These are phyloP conservation scores for Gossypioides kirkii DNA, from an alignment of 345 rosid species.

Conservation along the genomic window DNA sequence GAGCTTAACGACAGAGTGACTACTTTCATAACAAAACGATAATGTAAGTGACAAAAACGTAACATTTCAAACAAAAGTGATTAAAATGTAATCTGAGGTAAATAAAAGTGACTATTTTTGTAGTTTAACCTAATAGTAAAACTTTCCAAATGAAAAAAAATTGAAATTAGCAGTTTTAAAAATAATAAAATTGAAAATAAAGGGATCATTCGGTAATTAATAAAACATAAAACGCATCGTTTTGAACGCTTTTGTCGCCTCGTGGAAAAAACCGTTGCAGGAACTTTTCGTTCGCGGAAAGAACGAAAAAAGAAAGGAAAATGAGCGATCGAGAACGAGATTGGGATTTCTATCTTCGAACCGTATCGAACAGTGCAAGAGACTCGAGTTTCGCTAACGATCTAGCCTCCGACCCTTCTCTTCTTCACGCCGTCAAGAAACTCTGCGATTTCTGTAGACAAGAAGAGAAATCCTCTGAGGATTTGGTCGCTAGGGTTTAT, in stretches of 20 bases:
- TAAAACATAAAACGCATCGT: not conserved
- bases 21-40: no score
- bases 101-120: no score
- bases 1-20: no score
- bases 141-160: no score
- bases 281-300: not conserved
- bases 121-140: no score
- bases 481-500: constrained; percentile 76
- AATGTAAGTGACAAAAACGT: no score
- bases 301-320: not conserved
- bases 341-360: constrained; percentile 78
- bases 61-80: no score
- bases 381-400: constrained; percentile 65
- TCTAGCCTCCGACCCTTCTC: constrained; percentile 77
- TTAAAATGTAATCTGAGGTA: no score
- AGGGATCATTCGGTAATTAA: not conserved
- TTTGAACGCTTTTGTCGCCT: not conserved
- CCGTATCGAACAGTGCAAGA: constrained; percentile 54
- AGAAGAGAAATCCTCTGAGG: constrained; percentile 64
- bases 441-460: constrained; percentile 59
- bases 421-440: constrained; percentile 70
- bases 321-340: constrained; percentile 22
- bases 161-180: no score
- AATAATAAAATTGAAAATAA: not conserved
- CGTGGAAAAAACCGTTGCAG: not conserved